phyloP scores from a whole-genome alignment of 2,329 filamentous ascomycete species.

The Colletotrichum sansevieriae region DNA sequence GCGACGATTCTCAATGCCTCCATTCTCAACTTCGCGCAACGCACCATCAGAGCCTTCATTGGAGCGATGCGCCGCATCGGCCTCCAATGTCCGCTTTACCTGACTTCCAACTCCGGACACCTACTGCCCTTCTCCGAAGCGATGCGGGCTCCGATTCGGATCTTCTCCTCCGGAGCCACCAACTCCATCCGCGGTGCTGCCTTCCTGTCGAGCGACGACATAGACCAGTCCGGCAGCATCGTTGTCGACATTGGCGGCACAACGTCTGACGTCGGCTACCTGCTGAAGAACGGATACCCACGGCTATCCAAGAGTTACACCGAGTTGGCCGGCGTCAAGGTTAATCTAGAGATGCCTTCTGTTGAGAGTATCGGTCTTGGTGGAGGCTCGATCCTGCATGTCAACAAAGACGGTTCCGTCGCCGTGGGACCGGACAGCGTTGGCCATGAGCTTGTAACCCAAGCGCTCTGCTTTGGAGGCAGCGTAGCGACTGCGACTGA shows the following conservation, averaged over 20 bases:
- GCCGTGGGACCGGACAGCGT: constrained; percentile 46
- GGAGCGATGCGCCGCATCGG: constrained; percentile 57
- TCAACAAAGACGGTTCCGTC: constrained; percentile 10
- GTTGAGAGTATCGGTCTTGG: constrained; percentile 46
- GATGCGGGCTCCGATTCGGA: constrained; percentile 43
- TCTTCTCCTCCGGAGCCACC: constrained; percentile 46
- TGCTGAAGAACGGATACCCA: constrained; percentile 44
- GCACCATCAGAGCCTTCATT: constrained; percentile 60
- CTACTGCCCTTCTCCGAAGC: constrained; percentile 43
- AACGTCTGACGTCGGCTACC: constrained; percentile 44
- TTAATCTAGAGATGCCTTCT: constrained; percentile 46
- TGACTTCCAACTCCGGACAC: constrained; percentile 65
- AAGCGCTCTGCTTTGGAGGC: constrained; percentile 45
- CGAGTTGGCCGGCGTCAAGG: constrained; percentile 44
- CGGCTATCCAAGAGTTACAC: constrained; percentile 45
- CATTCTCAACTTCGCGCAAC: constrained; percentile 60
- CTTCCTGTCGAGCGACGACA: constrained; percentile 36
- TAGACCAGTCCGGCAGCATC: constrained; percentile 37
- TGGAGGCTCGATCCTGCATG: constrained; percentile 42
- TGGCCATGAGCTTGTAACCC: constrained; percentile 43
- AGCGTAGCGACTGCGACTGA: constrained; percentile 44
- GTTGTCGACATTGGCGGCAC: constrained; percentile 46
- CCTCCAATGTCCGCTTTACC: constrained; percentile 56
- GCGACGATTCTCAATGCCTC: constrained; percentile 66
- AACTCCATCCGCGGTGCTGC: constrained; percentile 46